Evolutionary conservation across 1,284 basidiomycete genomes (phyloP), one percentile per base, ranked within the genome.

Genomic region (Malassezia restricta): DNA sequence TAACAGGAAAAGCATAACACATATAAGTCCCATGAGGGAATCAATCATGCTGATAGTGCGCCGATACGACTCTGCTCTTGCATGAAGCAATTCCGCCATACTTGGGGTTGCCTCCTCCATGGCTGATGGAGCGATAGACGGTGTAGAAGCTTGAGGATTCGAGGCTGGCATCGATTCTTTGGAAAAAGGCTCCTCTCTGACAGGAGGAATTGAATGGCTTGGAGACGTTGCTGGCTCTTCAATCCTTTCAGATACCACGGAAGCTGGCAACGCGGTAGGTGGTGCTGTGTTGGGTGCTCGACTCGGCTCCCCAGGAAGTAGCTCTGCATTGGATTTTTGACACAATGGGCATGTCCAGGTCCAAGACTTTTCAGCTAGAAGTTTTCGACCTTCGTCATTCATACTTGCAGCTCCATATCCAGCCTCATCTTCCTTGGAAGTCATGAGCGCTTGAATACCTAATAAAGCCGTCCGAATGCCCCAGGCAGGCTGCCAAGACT

Each of bases 401-500:
- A 86, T 86, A 74, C 92, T 91, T 75, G 95, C 90, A 0, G 86
- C 84, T 69, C 90, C 85, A 3, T 92, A 78, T 15, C 87, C 91
- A 49, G 90, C 80, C 59, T 94, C 89, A 20, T 66, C 49, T 3
- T 49, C 61, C 24, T 57, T 58, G 3, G 66, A 67, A 17, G 58
- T 44, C 68, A 72, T 71, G 50, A 75, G 74, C 3, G 71, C 63
- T 51, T 68, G 73, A 35, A 75, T 43, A 2, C 73, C 74, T 20
- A 75, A 49, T 20, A 76, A 57, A 82, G 87, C 87, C 54, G 91
- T 95, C 54, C 91, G 81, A 27, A 96, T 86, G 51, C 91, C 91
- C 91, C 91, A 96, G 11, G 91, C 89, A 30, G 91, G 91, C 75
- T 94, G 89, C 91, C 91, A 96, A 40, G 85, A 77, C 64, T 90